Evolutionary conservation across 2,329 filamentous ascomycete genomes (phyloP).

Genomic region (Alternaria sp.): DNA sequence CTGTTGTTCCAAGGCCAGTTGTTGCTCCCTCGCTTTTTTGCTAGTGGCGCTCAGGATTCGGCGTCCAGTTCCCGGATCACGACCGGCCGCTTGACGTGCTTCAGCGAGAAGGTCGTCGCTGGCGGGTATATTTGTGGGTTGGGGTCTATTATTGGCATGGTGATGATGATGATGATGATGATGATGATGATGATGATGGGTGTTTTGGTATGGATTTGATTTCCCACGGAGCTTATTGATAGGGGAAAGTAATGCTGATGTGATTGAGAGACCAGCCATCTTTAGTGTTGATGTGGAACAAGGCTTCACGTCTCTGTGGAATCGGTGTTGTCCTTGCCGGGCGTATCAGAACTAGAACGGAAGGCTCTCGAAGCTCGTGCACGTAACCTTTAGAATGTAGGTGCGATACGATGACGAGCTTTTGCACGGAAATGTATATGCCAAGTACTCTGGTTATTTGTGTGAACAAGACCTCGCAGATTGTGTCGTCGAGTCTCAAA

Average conservation of each 20-base stretch:
- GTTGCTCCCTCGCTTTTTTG: constrained; percentile 1
- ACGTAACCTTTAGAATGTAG: neutral
- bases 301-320: neutral
- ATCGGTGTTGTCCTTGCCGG: neutral
- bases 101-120: constrained; percentile 30
- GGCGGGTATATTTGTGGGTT: neutral
- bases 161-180: neutral
- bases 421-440: neutral
- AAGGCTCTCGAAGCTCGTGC: neutral
- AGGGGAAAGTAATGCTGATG: constrained; percentile 5
- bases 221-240: constrained; percentile 17
- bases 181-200: neutral
- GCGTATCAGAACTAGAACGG: neutral
- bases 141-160: neutral
- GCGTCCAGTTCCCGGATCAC: constrained; percentile 34
- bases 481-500: neutral
- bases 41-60: neutral
- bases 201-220: constrained; percentile 15
- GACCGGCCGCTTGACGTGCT: constrained; percentile 27
- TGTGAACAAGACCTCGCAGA: neutral
- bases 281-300: neutral
- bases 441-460: neutral
- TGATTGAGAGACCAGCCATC: constrained; percentile 12
- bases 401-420: neutral
- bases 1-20: neutral